Percentiles rank a stretch among this genome's conserved stretches.
These are phyloP conservation scores for Lactarius psammicola DNA, from an alignment of 768 basidiomycete species.

Conservation along the genomic window DNA sequence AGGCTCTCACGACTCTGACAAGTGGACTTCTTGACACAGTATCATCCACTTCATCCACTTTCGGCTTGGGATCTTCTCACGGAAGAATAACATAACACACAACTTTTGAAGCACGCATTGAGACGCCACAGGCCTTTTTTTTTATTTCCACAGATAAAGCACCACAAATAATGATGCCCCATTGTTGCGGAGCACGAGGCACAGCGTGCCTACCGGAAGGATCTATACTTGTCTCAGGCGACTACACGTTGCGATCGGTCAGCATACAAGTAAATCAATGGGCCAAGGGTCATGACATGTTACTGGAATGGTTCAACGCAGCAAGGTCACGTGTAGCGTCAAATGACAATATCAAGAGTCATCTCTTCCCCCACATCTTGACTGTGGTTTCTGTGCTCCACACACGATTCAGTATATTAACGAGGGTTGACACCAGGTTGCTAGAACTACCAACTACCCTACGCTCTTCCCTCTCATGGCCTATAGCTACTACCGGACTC, in stretches of 20 bases:
- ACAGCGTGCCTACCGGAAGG: not conserved
- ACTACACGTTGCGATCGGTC: not conserved
- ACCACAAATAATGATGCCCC: not conserved
- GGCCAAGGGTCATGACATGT: not conserved
- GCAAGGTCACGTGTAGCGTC: not conserved
- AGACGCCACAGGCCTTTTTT: not conserved
- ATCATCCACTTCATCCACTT: not conserved
- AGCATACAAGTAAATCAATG: not conserved
- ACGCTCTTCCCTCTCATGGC: constrained; percentile 39
- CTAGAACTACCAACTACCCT: not conserved
- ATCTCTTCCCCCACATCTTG: not conserved
- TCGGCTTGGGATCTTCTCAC: not conserved
- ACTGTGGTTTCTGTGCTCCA: constrained; percentile 2
- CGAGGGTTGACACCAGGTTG: not conserved
- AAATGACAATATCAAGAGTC: not conserved
- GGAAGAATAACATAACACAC: not conserved
- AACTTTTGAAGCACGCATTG: not conserved
- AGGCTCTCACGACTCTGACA: not conserved
- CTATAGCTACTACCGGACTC: constrained; percentile 46
- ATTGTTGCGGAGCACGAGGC: not conserved
- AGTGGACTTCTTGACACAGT: not conserved
- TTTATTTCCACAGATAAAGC: not conserved
- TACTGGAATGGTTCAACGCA: not conserved
- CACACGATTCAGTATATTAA: not conserved
- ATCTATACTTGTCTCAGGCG: not conserved